These are phyloP conservation scores for Glycine soja DNA, from an alignment of 306 rosid genomes.

Conservation along the genomic window DNA sequence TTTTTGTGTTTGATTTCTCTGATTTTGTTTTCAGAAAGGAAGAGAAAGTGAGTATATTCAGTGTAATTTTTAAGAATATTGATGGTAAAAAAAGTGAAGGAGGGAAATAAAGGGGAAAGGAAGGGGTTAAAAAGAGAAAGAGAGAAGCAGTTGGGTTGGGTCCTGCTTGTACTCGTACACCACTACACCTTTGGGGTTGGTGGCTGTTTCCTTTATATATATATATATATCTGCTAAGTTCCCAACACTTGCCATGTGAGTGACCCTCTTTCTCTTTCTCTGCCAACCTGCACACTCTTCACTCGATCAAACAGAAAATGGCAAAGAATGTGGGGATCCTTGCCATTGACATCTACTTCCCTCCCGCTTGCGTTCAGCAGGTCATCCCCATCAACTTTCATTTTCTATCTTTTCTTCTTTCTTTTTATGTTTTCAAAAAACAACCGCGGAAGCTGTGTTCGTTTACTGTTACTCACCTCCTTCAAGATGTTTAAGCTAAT, in stretches of 20 bases:
- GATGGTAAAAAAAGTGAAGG: too few relatives aligned
- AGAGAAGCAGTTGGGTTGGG: too few relatives aligned
- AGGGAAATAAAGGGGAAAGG: not conserved
- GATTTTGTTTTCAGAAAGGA: too few relatives aligned
- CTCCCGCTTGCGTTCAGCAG: conserved; percentile 85
- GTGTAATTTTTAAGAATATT: too few relatives aligned
- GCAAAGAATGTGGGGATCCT: conserved; percentile 91
- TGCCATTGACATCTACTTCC: conserved; percentile 95
- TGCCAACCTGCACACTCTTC: too few relatives aligned
- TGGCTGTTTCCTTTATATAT: not conserved
- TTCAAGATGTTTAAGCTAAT: too few relatives aligned
- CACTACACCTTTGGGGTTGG: conserved; percentile 12
- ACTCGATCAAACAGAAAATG: conserved; percentile 56
- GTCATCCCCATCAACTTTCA: conserved; percentile 42
- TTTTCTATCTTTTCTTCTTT: not conserved
- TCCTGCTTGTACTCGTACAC: too few relatives aligned
- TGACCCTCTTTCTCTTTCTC: conserved; percentile 21
- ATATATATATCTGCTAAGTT: not conserved
- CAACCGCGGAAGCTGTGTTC: not conserved
- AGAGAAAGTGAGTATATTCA: too few relatives aligned
- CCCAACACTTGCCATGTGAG: conserved; percentile 45
- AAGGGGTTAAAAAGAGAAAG: not conserved
- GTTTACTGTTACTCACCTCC: not conserved
- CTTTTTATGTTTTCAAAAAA: not conserved
- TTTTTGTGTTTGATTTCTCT: too few relatives aligned